Evolutionary conservation across 176 grass and related monocot genomes (phyloP).

Genomic region (Elaeis guineensis): DNA sequence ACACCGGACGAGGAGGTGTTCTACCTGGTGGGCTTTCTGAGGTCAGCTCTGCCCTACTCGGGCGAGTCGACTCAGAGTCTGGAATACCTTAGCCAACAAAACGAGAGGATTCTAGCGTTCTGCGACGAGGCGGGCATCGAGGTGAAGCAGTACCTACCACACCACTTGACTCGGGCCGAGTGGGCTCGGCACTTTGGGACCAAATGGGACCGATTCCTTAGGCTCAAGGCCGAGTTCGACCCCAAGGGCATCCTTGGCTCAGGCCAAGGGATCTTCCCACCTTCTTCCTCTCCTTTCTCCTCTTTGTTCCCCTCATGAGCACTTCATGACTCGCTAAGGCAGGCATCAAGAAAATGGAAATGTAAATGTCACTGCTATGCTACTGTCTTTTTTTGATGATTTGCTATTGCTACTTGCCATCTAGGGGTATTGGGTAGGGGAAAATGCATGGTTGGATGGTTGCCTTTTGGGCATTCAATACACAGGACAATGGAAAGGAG

Average conservation of each 20-base stretch:
- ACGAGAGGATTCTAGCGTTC: conserved; percentile 62
- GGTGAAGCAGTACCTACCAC: conserved; percentile 80
- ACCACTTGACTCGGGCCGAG: conserved; percentile 47
- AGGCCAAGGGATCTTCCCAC: conserved; percentile 75
- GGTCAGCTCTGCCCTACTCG: conserved; percentile 53
- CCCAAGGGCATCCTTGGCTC: conserved; percentile 53
- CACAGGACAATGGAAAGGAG: no score
- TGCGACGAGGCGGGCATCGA: conserved; percentile 45
- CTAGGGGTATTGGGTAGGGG: no score
- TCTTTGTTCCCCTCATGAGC: conserved; percentile 24
- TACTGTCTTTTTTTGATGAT: no score
- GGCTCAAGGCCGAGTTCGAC: conserved; percentile 57
- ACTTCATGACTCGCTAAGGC: no score
- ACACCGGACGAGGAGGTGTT: conserved; percentile 85
- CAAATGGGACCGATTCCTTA: conserved; percentile 45
- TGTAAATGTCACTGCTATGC: no score
- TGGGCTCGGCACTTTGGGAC: conserved; percentile 72
- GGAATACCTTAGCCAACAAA: conserved; percentile 49
- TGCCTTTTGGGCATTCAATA: no score
- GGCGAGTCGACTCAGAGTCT: conserved; percentile 33
- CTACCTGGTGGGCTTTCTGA: conserved; percentile 88
- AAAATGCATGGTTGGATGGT: no score
- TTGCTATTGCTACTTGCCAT: no score
- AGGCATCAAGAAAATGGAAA: no score
- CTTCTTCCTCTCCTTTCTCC: conserved; percentile 5